A percentile compares a stretch with the other conserved stretches of the same genome.
These are phyloP conservation scores for Glaciozyma martinii DNA, from an alignment of 768 basidiomycete species.

Conservation along the genomic window DNA sequence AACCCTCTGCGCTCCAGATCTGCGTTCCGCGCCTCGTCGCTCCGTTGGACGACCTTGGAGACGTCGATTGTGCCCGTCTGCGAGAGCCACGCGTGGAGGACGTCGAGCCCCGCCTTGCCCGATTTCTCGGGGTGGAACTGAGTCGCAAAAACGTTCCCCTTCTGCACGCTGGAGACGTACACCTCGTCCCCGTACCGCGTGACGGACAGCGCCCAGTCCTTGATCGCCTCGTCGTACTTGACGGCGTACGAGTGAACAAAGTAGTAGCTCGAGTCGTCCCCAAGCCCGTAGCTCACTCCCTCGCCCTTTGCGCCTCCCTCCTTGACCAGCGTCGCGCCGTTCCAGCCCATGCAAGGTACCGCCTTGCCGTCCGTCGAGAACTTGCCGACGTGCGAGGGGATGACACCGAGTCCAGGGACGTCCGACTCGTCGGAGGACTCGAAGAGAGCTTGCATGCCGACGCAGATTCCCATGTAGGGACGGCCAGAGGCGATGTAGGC, in stretches of 20 bases:
- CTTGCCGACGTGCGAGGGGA: slow-evolving; percentile 71
- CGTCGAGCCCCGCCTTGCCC: slow-evolving; percentile 69
- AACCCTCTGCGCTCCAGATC: slow-evolving; percentile 47
- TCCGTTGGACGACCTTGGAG: slow-evolving; percentile 4
- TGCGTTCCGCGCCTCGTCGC: slow-evolving; percentile 16
- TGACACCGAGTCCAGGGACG: slow-evolving; percentile 65
- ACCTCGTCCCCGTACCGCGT: slow-evolving; percentile 91
- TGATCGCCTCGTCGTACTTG: slow-evolving; percentile 56
- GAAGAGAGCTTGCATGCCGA: slow-evolving; percentile 96
- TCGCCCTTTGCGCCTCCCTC: slow-evolving; percentile 47
- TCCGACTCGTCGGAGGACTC: slow-evolving; percentile 72
- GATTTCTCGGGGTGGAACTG: slow-evolving; percentile 99
- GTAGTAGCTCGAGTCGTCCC: slow-evolving; percentile 64
- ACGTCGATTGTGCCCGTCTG: slow-evolving; percentile 19
- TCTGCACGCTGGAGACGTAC: slow-evolving; percentile 75
- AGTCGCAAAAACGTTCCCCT: slow-evolving; percentile 75
- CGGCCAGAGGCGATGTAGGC: slow-evolving; percentile 74
- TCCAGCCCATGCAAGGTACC: slow-evolving; percentile 99
- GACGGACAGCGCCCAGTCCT: slow-evolving; percentile 70
- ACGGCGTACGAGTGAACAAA: slow-evolving; percentile 95
- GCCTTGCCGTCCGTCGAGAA: slow-evolving; percentile 57
- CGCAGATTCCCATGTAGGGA: slow-evolving; percentile 88
- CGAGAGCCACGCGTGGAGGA: slow-evolving; percentile 69
- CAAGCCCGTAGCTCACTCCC: slow-evolving; percentile 43
- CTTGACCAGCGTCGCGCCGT: slow-evolving; percentile 41